Evolutionary conservation across 2,329 filamentous ascomycete genomes (phyloP).

Genomic region (Rhynchosporium secalis): DNA sequence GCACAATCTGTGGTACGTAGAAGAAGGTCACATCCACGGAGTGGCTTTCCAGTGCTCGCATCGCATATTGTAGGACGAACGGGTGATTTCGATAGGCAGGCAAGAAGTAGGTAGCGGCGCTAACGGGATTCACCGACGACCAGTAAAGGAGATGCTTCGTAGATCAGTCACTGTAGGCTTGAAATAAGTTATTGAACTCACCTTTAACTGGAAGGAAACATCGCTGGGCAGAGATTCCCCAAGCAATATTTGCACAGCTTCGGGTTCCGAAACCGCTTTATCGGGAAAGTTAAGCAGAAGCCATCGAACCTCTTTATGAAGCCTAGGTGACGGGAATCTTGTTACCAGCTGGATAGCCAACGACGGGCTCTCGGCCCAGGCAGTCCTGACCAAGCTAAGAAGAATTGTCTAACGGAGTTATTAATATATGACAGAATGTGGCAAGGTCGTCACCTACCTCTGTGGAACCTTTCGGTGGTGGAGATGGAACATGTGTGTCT

Average conservation of each 20-base stretch:
- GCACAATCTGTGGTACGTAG: constrained; percentile 97
- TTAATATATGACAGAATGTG: constrained; percentile 31
- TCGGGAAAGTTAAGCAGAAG: constrained; percentile 81
- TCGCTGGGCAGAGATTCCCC: constrained; percentile 75
- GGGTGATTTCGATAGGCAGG: constrained; percentile 90
- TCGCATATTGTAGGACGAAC: constrained; percentile 93
- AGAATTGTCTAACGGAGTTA: constrained; percentile 39
- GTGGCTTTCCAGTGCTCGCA: constrained; percentile 91
- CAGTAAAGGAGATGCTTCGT: constrained; percentile 84
- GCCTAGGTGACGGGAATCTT: constrained; percentile 73
- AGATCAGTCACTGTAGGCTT: constrained; percentile 37
- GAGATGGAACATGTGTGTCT: constrained; percentile 43
- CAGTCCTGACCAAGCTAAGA: constrained; percentile 68
- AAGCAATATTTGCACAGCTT: constrained; percentile 80
- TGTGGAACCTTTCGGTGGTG: constrained; percentile 43
- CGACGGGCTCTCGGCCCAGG: constrained; percentile 82
- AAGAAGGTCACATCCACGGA: constrained; percentile 98
- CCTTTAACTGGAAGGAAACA: constrained; percentile 82
- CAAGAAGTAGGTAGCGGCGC: constrained; percentile 89
- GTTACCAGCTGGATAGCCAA: constrained; percentile 83
- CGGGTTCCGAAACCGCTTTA: constrained; percentile 76
- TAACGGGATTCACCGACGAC: constrained; percentile 88
- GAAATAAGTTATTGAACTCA: constrained; percentile 41
- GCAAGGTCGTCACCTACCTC: constrained; percentile 42
- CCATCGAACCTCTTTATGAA: constrained; percentile 76